Base-by-base conservation (phyloP, 2,329 filamentous ascomycete genomes). In the Byssoonygena ceratinophila region DNA sequence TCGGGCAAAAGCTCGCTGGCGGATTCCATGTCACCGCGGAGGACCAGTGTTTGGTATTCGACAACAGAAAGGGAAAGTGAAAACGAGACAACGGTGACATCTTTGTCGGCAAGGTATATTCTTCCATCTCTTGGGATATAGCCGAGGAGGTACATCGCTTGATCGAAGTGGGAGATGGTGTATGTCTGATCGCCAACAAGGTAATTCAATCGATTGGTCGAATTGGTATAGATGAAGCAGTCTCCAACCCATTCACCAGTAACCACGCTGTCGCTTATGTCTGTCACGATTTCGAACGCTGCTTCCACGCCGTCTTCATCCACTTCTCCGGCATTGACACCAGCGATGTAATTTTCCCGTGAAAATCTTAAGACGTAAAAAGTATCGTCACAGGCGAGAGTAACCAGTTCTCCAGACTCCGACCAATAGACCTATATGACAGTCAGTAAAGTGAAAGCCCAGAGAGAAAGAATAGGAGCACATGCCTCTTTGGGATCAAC, bases 181-280 rank as follows among this genome's bases (percentile, higher is more conserved):
- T 97, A 96, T 12, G 89, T 94, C 73, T 97, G 90, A 71, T 97
- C 92, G 59, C 92, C 92, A 12, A 98, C 91, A 20, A 98, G 81
- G 73, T 97, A 97, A 76, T 97, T 97, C 55, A 98, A 77, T 57
- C 92, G 86, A 76, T 97, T 96, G 8, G 90, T 94, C 68, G 80
- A 86, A 76, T 94, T 97, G 52, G 92, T 96, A 78, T 97, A 98
- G 68, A 97, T 90, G 77, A 98, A 95, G 74, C 91, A 95, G 73
- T 98, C 92, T 57, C 92, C 92, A 53, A 98, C 87, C 92, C 92
- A 98, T 73, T 94, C 87, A 61, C 91, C 92, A 18, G 91, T 96
- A 59, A 87, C 85, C 48, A 97, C 89, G 58, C 79, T 87, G 72
- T 97, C 92, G 65, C 85, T 91, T 64, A 96, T 89, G 66, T 97